Evolutionary conservation across 345 rosid genomes (phyloP).

Genomic region (Mangifera indica): DNA sequence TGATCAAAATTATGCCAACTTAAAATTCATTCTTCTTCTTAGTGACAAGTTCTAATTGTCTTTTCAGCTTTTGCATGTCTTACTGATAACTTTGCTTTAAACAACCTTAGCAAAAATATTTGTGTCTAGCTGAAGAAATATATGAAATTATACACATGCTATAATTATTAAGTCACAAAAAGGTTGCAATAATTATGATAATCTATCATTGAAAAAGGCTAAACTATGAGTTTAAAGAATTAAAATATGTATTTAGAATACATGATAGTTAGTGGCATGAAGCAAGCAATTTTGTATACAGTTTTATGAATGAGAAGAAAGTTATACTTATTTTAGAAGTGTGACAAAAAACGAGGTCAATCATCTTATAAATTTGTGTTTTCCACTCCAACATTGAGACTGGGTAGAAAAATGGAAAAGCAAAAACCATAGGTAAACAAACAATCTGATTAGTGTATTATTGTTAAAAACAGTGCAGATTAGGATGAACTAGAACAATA

Average conservation of each 20-base stretch:
- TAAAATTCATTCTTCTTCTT: constrained; percentile 61
- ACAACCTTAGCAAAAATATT: constrained; percentile 32
- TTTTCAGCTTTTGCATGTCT: constrained; percentile 61
- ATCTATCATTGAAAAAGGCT: not conserved
- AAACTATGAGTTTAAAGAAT: not conserved
- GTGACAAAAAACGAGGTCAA: not conserved
- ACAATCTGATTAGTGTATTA: too few species aligned
- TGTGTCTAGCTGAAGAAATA: not conserved
- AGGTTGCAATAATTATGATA: not conserved
- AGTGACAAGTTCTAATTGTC: constrained; percentile 49
- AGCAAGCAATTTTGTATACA: not conserved
- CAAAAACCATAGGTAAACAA: too few species aligned
- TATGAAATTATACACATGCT: not conserved
- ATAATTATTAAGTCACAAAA: not conserved
- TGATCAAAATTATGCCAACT: constrained; percentile 57
- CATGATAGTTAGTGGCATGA: not conserved
- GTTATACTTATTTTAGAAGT: not conserved
- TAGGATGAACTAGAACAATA: not conserved
- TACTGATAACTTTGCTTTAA: constrained; percentile 30
- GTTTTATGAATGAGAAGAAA: too few species aligned
- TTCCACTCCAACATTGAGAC: too few species aligned
- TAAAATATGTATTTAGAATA: not conserved
- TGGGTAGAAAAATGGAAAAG: too few species aligned
- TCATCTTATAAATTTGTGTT: too few species aligned
- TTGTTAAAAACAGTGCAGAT: too few species aligned